phyloP scores from a whole-genome alignment of 164 flowering plant species.

The Magnolia kwangsiensis region DNA sequence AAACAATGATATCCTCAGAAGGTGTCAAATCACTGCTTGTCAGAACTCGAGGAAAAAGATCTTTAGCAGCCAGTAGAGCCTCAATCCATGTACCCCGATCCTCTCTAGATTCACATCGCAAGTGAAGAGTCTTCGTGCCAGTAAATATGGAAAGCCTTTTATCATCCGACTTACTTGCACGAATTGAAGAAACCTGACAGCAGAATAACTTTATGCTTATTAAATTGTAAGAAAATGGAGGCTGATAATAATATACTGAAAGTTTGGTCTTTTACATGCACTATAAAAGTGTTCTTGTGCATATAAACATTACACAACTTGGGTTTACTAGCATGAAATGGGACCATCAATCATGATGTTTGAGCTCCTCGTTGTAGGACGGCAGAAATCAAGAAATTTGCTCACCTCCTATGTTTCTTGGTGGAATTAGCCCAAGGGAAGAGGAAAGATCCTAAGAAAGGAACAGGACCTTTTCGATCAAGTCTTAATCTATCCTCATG shows the following conservation, averaged over 20 bases:
- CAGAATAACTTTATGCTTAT: neutral
- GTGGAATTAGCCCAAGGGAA: too few relatives aligned
- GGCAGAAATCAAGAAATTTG: too few relatives aligned
- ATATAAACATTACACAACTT: too few relatives aligned
- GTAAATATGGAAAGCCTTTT: constrained; percentile 87
- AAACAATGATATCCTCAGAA: constrained; percentile 66
- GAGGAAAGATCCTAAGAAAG: too few relatives aligned
- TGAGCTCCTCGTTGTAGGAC: too few relatives aligned
- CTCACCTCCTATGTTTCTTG: too few relatives aligned
- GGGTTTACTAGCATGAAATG: too few relatives aligned
- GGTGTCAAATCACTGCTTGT: constrained; percentile 65
- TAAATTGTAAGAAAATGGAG: neutral
- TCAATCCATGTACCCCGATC: constrained; percentile 91
- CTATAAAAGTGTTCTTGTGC: neutral
- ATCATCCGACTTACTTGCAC: constrained; percentile 95
- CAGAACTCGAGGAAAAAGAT: constrained; percentile 69
- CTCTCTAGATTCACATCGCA: constrained; percentile 76
- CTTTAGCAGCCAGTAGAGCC: constrained; percentile 76
- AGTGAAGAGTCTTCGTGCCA: constrained; percentile 95
- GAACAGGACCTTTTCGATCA: too few relatives aligned
- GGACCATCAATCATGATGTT: too few relatives aligned
- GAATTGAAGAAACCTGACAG: constrained; percentile 89
- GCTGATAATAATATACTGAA: neutral
- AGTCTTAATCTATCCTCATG: too few relatives aligned
- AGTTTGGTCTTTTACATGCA: neutral